Base-by-base conservation (phyloP, 768 basidiomycete species). In the Sarcomyxa edulis region DNA sequence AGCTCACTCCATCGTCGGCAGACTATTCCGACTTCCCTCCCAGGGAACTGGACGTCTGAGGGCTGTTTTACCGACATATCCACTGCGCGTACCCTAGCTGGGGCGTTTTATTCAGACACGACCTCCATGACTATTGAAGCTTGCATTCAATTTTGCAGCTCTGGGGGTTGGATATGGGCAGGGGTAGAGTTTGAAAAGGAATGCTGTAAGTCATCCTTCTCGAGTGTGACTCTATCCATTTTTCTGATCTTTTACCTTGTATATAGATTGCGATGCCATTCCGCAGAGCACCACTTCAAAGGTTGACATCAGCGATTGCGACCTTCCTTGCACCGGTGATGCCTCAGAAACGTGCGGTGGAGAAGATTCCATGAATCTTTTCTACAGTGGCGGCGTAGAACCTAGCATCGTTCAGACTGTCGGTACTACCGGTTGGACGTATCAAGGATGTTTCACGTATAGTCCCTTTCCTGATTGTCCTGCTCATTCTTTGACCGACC, bases 381-480 rank as follows among this genome's bases (percentile, higher is more conserved):
- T 73, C 51, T 69, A 66, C 55, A 79, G 69, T 40, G 74, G 74
- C n/a, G 51, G 61, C 1, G 58, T 66, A 1, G 66, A 71, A 36
- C 75, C 81, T 0, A 38, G 55, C 14, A 71, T 74, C 15, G 69
- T 74, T 2, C 68, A 65, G 4, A 70, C 53, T 24, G 65, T 76
- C 19, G 71, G 70, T 1, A 51, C 58, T 6, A 45, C 51, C n/a
- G 42, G 40, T 7, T 84, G 81, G 81, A 46, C 61, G 1, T 81
- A 73, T 9, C 62, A 79, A 21, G 82, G 82, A 10, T 84, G 82
- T 49, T 81, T 72, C 59, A 81, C 66, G 81, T 77, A 47, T n/a
- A n/a, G n/a, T n/a, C n/a, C n/a, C n/a, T n/a, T n/a, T n/a, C n/a
- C n/a, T n/a, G n/a, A n/a, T n/a, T n/a, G n/a, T n/a, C 34, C 72